A percentile compares a stretch with the other conserved stretches of the same genome.
Conservation (phyloP, 768 basidiomycete genomes). For the Trichaptum fuscoviolaceum region DNA sequence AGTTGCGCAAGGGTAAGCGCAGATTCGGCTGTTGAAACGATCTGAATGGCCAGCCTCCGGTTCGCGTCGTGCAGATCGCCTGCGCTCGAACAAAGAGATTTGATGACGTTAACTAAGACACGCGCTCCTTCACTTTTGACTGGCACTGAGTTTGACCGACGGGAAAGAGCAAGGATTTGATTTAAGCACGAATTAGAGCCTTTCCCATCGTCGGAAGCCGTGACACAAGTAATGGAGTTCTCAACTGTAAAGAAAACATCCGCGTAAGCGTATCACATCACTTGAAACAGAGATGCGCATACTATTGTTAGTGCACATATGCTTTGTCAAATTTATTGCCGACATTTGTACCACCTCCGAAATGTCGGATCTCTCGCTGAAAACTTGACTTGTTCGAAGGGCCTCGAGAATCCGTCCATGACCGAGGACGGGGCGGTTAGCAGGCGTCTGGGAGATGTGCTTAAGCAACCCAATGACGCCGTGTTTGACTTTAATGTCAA, state of each 20-base stretch:
- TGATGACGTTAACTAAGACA: constrained; percentile 79
- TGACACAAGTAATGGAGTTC: constrained; percentile 47
- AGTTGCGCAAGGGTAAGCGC: constrained; percentile 63
- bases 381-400: constrained; percentile 60
- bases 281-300: constrained; percentile 22
- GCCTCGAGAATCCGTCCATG: constrained; percentile 57
- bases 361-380: constrained; percentile 72
- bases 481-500: constrained; percentile 83
- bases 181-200: constrained; percentile 42
- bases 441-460: constrained; percentile 64
- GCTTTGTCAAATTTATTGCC: constrained; percentile 85
- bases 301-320: constrained; percentile 78
- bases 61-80: constrained; percentile 40
- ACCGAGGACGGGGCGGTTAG: constrained; percentile 55
- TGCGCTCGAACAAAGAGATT: constrained; percentile 62
- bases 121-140: constrained; percentile 89
- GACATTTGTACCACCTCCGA: constrained; percentile 83
- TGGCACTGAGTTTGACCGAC: constrained; percentile 74
- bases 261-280: background rate
- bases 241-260: constrained; percentile 25
- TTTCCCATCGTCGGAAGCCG: constrained; percentile 32
- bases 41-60: constrained; percentile 47
- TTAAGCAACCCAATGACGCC: constrained; percentile 83
- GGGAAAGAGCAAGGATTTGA: constrained; percentile 68
- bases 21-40: constrained; percentile 47